A percentile compares a stretch with the other conserved stretches of the same genome.
phyloP scores from a whole-genome alignment of 73 alveolate genomes.

The Effrenium voratum region DNA sequence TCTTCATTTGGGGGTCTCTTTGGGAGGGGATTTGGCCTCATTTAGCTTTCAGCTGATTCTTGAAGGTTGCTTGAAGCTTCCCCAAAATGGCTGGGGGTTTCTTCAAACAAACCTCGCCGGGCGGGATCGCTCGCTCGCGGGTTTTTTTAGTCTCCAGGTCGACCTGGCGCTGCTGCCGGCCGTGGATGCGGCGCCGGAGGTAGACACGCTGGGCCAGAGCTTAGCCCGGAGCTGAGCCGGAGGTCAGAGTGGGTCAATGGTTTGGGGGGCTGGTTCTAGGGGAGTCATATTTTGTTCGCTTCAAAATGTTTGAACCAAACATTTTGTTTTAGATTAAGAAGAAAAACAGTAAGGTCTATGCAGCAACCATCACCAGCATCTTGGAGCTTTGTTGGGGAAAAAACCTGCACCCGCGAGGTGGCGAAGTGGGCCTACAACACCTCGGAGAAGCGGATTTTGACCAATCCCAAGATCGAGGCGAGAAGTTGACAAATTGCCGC shows the following conservation, averaged over 20 bases:
- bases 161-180: constrained; percentile 63
- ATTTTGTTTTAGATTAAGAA: not conserved
- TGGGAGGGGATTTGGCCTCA: no score
- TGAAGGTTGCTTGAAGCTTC: no score
- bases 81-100: no score
- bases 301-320: not conserved
- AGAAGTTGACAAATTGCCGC: not conserved
- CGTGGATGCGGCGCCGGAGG: constrained; percentile 71
- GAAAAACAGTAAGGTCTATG: not conserved
- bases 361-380: not conserved
- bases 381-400: not conserved
- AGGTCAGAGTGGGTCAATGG: not conserved
- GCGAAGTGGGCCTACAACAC: constrained; percentile 89
- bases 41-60: no score
- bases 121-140: no score
- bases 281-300: not conserved
- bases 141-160: no score
- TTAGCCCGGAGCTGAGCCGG: not conserved
- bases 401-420: constrained; percentile 16
- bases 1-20: no score
- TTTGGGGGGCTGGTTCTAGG: not conserved
- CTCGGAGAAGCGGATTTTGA: constrained; percentile 90
- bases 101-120: no score
- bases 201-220: constrained; percentile 48
- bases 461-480: constrained; percentile 67